phyloP scores from a whole-genome alignment of 192 early-diverging fungal species.

The Coemansia sp. region DNA sequence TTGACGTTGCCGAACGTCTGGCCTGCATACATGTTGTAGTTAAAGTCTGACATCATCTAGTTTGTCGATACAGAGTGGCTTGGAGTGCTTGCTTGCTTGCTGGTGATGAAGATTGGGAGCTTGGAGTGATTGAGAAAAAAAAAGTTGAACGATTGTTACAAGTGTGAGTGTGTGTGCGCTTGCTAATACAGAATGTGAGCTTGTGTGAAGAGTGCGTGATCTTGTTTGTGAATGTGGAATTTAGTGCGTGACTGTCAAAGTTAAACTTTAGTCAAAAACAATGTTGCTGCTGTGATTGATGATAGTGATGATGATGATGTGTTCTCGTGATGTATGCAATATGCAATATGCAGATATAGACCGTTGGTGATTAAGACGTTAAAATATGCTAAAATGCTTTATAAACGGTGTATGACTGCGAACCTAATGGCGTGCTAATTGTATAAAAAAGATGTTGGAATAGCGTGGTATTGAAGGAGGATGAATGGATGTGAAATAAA shows the following conservation, averaged over 20 bases:
- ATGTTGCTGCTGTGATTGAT: background rate
- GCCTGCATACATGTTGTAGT: constrained; percentile 31
- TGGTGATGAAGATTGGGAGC: background rate
- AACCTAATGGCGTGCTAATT: background rate
- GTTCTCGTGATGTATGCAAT: background rate
- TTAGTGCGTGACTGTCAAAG: no score
- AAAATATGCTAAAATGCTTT: no score
- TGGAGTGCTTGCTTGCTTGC: no score
- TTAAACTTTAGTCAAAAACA: no score
- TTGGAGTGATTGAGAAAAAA: no score
- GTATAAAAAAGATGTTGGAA: background rate
- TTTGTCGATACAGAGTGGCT: no score
- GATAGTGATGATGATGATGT: background rate
- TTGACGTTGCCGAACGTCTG: constrained; percentile 15
- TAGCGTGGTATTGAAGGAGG: no score
- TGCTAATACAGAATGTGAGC: no score
- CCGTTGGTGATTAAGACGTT: background rate
- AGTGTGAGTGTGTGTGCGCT: no score
- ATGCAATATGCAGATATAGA: background rate
- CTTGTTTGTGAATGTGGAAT: no score
- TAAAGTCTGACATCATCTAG: constrained; percentile 25
- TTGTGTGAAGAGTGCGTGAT: no score
- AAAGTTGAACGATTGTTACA: background rate
- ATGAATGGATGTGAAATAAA: background rate
- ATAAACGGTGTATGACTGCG: no score